Evolutionary conservation across 805 yeast species (phyloP), one percentile per base, ranked within the genome.

Genomic region (Lachancea kluyveri): DNA sequence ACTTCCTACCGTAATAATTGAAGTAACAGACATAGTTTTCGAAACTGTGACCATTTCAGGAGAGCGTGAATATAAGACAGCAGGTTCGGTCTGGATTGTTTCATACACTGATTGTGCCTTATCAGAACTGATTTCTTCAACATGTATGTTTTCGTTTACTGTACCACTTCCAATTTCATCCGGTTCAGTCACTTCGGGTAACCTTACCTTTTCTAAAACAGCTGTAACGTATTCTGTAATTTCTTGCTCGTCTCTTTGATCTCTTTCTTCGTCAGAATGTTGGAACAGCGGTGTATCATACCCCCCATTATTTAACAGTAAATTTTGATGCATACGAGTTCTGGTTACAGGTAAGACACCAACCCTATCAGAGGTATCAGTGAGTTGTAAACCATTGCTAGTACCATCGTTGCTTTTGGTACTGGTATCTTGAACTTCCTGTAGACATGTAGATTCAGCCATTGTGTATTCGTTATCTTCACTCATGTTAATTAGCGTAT

Each of bases 81-180:
- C 25, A 9, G 34, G 34, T 17, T 31, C 29, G 8, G 25, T 25
- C 12, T 14, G 7, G 15, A 31, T 31, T 3, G 28, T 22, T n/a
- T 13, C 33, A 11, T 19, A 30, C 8, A 19, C 15, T 5, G 24
- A 25, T 12, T 5, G 17, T 6, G 24, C 29, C 11, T 25, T 17
- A 18, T 25, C 12, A 15, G 21, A 18, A 10, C 19, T 19, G 13
- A 31, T 19, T 17, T 31, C 34, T 18, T 31, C 29, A 8, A 26
- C 17, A 26, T 7, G 7, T 8, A 19, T 19, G 21, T 19, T 19
- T n/a, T n/a, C n/a, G 10, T 10, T 19, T 8, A 12, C 27, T 15
- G 27, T n/a, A 9, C 5, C 13, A 6, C 5, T 16, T 8, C n/a
- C 8, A 6, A 15, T 14, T 16, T 14, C 19, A 10, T 15, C 11